phyloP scores from a whole-genome alignment of 192 early-diverging fungal genomes.

The Umbelopsis isabellina region DNA sequence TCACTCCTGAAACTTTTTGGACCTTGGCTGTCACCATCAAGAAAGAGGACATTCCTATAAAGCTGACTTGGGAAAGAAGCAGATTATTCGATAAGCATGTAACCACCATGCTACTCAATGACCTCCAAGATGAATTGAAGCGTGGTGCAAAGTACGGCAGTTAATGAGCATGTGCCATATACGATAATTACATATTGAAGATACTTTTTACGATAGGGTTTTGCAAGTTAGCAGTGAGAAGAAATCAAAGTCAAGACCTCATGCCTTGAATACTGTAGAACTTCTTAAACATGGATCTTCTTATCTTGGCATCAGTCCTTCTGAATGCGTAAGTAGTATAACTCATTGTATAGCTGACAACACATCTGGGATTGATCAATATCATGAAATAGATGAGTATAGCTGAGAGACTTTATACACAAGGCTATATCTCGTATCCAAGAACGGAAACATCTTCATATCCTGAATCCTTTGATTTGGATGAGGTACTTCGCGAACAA shows the following conservation, averaged over 20 bases:
- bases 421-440: conserved; percentile 58
- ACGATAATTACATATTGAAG: neutral
- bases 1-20: conserved; percentile 56
- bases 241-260: conserved; percentile 31
- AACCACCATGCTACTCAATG: conserved; percentile 36
- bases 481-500: conserved; percentile 42
- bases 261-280: conserved; percentile 47
- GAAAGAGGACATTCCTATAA: conserved; percentile 21
- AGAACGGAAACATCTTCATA: conserved; percentile 56
- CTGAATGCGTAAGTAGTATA: conserved; percentile 44
- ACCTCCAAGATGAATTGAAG: conserved; percentile 31
- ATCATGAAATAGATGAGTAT: conserved; percentile 42
- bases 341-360: neutral
- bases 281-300: conserved; percentile 53
- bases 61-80: conserved; percentile 31
- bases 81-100: conserved; percentile 49
- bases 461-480: conserved; percentile 49
- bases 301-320: conserved; percentile 48
- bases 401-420: conserved; percentile 51
- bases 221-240: conserved; percentile 15
- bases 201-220: conserved; percentile 15
- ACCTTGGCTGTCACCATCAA: conserved; percentile 32
- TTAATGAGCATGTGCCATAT: neutral
- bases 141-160: conserved; percentile 45
- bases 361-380: neutral